A percentile compares a stretch with the other conserved stretches of the same genome.
Evolutionary conservation across 352 stramenopile genomes (phyloP).

Genomic region (Pythium grandisporangium): DNA sequence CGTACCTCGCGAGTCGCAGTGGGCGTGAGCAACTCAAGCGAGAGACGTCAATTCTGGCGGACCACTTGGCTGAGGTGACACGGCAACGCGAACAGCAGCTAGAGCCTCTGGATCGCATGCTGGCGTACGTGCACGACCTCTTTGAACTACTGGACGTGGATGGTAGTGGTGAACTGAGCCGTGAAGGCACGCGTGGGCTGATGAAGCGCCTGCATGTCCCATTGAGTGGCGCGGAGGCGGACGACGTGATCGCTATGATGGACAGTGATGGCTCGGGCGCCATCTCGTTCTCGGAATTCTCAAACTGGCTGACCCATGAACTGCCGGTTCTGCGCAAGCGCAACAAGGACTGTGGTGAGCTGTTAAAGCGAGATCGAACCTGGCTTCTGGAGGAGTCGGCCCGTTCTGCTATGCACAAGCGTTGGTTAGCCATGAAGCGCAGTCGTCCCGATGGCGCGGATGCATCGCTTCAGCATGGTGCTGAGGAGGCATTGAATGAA

Average conservation of each 20-base stretch:
- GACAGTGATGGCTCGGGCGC: slow-evolving; percentile 55
- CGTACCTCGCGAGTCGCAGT: slow-evolving; percentile 31
- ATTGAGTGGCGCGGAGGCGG: slow-evolving; percentile 31
- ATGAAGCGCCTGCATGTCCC: slow-evolving; percentile 53
- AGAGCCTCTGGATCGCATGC: slow-evolving; percentile 22
- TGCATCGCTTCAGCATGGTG: too few relatives aligned
- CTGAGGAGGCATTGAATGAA: too few relatives aligned
- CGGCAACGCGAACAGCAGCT: slow-evolving; percentile 28
- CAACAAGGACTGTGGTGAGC: slow-evolving; percentile 38
- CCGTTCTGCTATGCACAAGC: slow-evolving; percentile 30
- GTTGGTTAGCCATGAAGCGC: slow-evolving; percentile 28
- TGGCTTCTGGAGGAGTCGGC: slow-evolving; percentile 58
- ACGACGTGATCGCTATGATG: slow-evolving; percentile 78
- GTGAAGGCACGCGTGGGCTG: slow-evolving; percentile 31
- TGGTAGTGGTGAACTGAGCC: slow-evolving; percentile 33
- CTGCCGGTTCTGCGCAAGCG: slow-evolving; percentile 36
- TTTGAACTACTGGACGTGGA: slow-evolving; percentile 65
- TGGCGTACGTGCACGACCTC: slow-evolving; percentile 48
- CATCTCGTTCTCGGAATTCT: slow-evolving; percentile 64
- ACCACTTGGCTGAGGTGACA: slow-evolving; percentile 23
- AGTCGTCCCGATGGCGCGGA: too few relatives aligned
- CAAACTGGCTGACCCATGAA: slow-evolving; percentile 57
- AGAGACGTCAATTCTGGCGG: slow-evolving; percentile 33
- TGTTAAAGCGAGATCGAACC: slow-evolving; percentile 42
- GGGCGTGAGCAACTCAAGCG: slow-evolving; percentile 41